Conservation (phyloP, 345 rosid genomes). For the Salix arbutifolia region DNA sequence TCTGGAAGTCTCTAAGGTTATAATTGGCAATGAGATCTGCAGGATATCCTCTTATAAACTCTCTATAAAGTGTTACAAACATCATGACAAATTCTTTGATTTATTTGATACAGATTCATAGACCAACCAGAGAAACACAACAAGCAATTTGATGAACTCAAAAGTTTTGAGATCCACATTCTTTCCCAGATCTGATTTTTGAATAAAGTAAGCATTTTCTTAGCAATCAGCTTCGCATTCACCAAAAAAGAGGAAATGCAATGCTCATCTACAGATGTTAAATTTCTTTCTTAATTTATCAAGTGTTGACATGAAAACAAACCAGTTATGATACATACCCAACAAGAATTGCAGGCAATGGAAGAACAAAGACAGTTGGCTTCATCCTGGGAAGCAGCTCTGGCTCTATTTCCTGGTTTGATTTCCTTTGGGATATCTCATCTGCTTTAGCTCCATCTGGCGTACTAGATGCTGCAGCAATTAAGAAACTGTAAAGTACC, state of each 20-base stretch:
- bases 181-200: neutral
- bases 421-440: conserved; percentile 62
- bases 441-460: conserved; percentile 67
- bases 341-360: conserved; percentile 89
- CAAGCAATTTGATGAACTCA: neutral
- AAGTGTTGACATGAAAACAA: neutral
- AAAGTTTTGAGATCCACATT: neutral
- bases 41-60: neutral
- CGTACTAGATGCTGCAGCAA: conserved; percentile 34
- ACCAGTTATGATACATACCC: conserved; percentile 49
- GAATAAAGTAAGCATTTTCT: neutral
- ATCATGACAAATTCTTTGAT: neutral
- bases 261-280: neutral
- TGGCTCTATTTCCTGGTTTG: conserved; percentile 65
- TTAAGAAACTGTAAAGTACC: conserved; percentile 11
- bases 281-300: neutral
- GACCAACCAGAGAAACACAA: neutral
- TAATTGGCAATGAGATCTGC: neutral
- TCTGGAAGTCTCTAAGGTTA: neutral
- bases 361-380: conserved; percentile 78
- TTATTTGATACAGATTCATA: neutral
- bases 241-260: neutral
- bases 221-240: neutral
- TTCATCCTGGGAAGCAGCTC: conserved; percentile 55
- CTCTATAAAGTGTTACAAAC: neutral